Conservation (phyloP, 352 stramenopile genomes). For the Phytophthora sp. region DNA sequence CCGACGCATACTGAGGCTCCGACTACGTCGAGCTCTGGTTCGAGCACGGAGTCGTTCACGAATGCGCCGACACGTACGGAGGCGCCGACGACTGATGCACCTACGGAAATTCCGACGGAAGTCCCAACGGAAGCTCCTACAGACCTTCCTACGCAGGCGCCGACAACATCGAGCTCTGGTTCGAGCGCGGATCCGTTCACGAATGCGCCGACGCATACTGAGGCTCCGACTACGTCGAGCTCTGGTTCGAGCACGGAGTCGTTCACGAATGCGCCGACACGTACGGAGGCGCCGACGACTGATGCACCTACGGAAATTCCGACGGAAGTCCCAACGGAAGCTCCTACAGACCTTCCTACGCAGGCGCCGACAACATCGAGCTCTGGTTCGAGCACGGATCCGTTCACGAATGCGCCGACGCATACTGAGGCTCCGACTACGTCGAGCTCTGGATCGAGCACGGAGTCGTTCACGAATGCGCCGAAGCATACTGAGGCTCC, state of each 20-base stretch:
- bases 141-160: background rate
- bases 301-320: background rate
- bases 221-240: background rate
- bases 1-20: background rate
- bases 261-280: background rate
- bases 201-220: background rate
- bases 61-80: background rate
- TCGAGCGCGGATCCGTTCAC: background rate
- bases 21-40: background rate
- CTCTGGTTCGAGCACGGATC: background rate
- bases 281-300: background rate
- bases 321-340: too few species aligned
- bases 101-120: background rate
- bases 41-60: background rate
- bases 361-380: too few species aligned
- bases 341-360: too few species aligned
- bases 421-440: slow-evolving; percentile 4
- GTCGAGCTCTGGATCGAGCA: background rate
- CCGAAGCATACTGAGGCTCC: background rate
- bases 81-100: background rate
- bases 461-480: background rate
- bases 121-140: background rate
- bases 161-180: background rate
- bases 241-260: slow-evolving; percentile 2
- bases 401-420: slow-evolving; percentile 11